Percentiles rank a stretch among this genome's conserved stretches.
Evolutionary conservation across 257 asterid species (phyloP).

Genomic region (Dorcoceras hygrometricum): DNA sequence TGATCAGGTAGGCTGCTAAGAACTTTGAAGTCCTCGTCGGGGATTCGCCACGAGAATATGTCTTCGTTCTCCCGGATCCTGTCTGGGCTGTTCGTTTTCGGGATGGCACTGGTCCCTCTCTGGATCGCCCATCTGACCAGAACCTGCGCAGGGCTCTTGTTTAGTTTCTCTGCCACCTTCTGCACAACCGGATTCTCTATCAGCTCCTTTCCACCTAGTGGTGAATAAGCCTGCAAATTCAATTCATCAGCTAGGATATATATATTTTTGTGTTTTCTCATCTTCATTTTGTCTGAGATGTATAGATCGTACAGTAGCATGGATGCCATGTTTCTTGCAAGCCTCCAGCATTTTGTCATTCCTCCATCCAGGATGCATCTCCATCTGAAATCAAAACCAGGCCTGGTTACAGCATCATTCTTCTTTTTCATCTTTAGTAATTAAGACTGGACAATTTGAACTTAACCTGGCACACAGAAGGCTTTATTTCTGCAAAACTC

Average conservation of each 20-base stretch:
- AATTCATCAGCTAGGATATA: too few relatives aligned
- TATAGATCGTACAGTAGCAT: constrained; percentile 48
- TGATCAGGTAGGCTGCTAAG: constrained; percentile 46
- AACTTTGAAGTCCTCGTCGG: constrained; percentile 53
- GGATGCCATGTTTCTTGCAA: constrained; percentile 52
- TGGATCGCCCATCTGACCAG: constrained; percentile 73
- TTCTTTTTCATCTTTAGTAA: too few relatives aligned
- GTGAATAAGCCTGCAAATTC: constrained; percentile 59
- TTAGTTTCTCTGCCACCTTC: constrained; percentile 42
- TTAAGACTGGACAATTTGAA: too few relatives aligned
- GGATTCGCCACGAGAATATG: constrained; percentile 44
- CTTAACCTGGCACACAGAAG: constrained; percentile 67
- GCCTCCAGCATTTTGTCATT: constrained; percentile 72
- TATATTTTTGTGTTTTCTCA: too few relatives aligned
- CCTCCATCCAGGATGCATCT: constrained; percentile 93
- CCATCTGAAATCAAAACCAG: constrained; percentile 42
- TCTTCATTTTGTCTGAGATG: too few relatives aligned
- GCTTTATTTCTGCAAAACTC: constrained; percentile 45
- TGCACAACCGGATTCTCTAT: constrained; percentile 56
- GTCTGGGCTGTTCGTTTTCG: constrained; percentile 48
- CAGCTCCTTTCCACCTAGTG: constrained; percentile 59
- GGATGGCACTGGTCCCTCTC: constrained; percentile 68
- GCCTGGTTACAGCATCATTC: too few relatives aligned
- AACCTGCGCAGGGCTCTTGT: constrained; percentile 71
- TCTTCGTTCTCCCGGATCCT: constrained; percentile 55